Conservation (phyloP, 371 early-diverging fungal species). For the Entomophthora muscae region DNA sequence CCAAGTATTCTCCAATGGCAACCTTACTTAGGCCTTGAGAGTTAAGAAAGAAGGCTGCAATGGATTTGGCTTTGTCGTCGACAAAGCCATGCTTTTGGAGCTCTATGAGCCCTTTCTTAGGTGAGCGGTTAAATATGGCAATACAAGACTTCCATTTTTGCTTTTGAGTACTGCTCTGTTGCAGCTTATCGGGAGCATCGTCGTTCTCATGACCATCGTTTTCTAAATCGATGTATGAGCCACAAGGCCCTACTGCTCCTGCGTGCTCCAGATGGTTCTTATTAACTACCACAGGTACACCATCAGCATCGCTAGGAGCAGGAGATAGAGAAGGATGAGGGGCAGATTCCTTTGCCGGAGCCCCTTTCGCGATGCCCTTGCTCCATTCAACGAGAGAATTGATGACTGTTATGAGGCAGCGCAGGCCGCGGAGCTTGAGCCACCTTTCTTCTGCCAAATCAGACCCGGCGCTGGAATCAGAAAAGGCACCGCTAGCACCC, state of each 20-base stretch:
- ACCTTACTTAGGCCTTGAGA: constrained; percentile 68
- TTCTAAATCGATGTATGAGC: not conserved
- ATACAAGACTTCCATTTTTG: constrained; percentile 1
- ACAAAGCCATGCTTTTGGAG: constrained; percentile 48
- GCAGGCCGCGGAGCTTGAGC: constrained; percentile 1
- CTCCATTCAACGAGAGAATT: constrained; percentile 8
- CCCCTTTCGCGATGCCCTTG: not conserved
- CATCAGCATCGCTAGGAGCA: not conserved
- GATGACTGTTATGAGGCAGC: constrained; percentile 6
- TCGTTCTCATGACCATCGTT: not conserved
- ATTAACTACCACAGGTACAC: constrained; percentile 5
- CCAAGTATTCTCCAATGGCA: constrained; percentile 88
- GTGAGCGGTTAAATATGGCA: not conserved
- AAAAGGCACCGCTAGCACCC: constrained; percentile 25
- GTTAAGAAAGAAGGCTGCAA: constrained; percentile 56
- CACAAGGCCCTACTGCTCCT: not conserved
- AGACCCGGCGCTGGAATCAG: not conserved
- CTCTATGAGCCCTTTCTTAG: constrained; percentile 25
- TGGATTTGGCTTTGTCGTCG: constrained; percentile 27
- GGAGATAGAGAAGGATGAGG: not conserved
- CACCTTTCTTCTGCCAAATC: constrained; percentile 3
- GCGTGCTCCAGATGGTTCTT: constrained; percentile 8
- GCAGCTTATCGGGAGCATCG: not conserved
- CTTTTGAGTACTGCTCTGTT: not conserved
- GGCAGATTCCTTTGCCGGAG: not conserved